A percentile compares a stretch with the other conserved stretches of the same genome.
Evolutionary conservation across 108 stramenopile species (phyloP).

Genomic region (Parietichytrium sp.): DNA sequence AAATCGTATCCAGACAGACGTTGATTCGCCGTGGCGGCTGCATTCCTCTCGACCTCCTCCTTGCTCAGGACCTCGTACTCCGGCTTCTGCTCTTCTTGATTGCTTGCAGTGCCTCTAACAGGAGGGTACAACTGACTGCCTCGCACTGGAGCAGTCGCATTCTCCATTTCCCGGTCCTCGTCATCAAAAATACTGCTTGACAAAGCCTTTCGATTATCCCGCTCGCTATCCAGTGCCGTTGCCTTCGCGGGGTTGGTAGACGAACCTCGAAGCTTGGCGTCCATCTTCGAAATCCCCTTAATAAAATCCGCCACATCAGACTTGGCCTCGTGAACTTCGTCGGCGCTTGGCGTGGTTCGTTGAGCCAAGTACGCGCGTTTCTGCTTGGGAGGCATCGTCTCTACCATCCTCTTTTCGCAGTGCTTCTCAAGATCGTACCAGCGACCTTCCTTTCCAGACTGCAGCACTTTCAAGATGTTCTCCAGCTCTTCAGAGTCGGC

Average conservation of each 20-base stretch:
- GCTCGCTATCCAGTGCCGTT: no score
- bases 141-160: no score
- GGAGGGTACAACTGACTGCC: no score
- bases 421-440: constrained; percentile 59
- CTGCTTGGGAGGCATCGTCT: constrained; percentile 51
- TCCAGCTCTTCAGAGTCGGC: constrained; percentile 44
- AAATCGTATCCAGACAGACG: constrained; percentile 57
- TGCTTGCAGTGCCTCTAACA: background rate
- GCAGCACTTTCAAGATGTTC: constrained; percentile 53
- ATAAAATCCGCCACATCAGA: constrained; percentile 45
- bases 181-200: no score
- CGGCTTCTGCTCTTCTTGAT: no score
- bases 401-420: constrained; percentile 51
- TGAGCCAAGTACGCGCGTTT: constrained; percentile 43
- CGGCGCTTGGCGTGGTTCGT: constrained; percentile 16
- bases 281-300: background rate
- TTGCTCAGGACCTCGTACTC: constrained; percentile 55
- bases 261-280: constrained; percentile 13
- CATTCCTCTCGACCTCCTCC: constrained; percentile 39
- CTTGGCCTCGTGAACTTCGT: constrained; percentile 45
- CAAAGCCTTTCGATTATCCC: no score
- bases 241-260: no score
- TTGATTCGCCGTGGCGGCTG: background rate
- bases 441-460: constrained; percentile 58
- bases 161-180: no score